Base-by-base conservation (phyloP, 1,139 yeast species). In the Suhomyces panamericanus region DNA sequence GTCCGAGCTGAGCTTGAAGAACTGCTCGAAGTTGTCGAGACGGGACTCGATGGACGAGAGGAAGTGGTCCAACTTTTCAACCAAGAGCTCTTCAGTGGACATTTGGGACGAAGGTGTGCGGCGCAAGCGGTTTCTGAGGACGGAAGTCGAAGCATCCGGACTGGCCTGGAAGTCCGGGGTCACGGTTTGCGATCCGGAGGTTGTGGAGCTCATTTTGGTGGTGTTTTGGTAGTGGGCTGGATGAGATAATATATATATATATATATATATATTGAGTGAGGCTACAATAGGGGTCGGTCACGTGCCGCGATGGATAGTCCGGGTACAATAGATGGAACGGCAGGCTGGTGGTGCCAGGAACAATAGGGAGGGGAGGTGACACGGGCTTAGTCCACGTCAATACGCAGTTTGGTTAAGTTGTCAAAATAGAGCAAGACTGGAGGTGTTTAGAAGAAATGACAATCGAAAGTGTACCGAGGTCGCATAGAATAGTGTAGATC, bases 11-110 rank as follows among this genome's bases (percentile, higher is more conserved):
- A 70, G 58, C 48, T 69, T 66, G 54, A 81, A 77, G 52, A 73
- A 80, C 48, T 66, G 72, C 50, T 81, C 86, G 47, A 81, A 71
- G 32, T 67, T 66, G 39, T 77, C 81, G 30, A 81, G 61, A 40
- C 78, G 67, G 1, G 75, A 63, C 51, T 81, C 87, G 26, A 81
- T 71, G n/a, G 79, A 74, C 3, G 76, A 69, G 32, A 81, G 64
- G 49, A 81, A 80, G 11, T 57, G 59, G 54, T 81, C 86, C 37
- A 81, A 60, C 43, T 75, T 74, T 47, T 75, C 81, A 27, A 80
- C 69, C 40, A 79, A 63, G 15, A 72, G 58, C 49, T 75, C 81
- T 49, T 80, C 83, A 3, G 80, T 64, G 22, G 43, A 33, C 20
- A 36, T 32, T 22, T 39, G 44, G 20, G 15, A 12, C 8, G 28